Evolutionary conservation across 495 filamentous ascomycete species (phyloP), one percentile per base, ranked within the genome.

Genomic region (Platismatia glauca): DNA sequence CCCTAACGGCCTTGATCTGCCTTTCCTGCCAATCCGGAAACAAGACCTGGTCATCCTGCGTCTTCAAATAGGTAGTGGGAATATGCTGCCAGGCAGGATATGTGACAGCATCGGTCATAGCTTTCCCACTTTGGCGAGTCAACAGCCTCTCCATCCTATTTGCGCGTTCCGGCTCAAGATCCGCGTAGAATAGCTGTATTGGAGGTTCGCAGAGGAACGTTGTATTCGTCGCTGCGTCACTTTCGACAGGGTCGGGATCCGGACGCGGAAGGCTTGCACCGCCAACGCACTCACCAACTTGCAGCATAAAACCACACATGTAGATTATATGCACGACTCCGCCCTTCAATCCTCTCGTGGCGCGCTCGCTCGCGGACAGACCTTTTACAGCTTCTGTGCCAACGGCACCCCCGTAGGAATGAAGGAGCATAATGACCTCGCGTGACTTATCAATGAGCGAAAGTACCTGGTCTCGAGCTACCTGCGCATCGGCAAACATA

Each of bases 281-380:
- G 37, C 66, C 56, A 0, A 72, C 59, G 11, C 71, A 66, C 33
- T 67, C 68, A 33, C 72, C 70, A 0, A 67, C 66, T 33, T 58
- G 60, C 9, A 74, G 58, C n/a, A 76, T 71, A 44, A 74, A 76
- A 0, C 69, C 75, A n/a, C 67, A 64, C 33, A 77, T 68, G 62
- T 77, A 78, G 33, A 79, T 63, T 9, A 78, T 55, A 31, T 75
- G 68, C n/a, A 71, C 69, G 22, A 80, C 69, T 7, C 77, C 77
- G 8, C 76, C 77, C 11, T 66, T 20, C 27, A 66, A 64, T 24
- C 71, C 70, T 18, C 57, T 43, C 13, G 68, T 53, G 27, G 61
- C 38, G 24, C 72, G 69, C 37, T 68, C 68, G 55, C 61, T 38
- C 18, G 69, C 55, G 16, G 66, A 64, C 11, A 77, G 71, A 33